phyloP scores from a whole-genome alignment of 2,329 filamentous ascomycete species.

The Lasiodiplodia theobromae region DNA sequence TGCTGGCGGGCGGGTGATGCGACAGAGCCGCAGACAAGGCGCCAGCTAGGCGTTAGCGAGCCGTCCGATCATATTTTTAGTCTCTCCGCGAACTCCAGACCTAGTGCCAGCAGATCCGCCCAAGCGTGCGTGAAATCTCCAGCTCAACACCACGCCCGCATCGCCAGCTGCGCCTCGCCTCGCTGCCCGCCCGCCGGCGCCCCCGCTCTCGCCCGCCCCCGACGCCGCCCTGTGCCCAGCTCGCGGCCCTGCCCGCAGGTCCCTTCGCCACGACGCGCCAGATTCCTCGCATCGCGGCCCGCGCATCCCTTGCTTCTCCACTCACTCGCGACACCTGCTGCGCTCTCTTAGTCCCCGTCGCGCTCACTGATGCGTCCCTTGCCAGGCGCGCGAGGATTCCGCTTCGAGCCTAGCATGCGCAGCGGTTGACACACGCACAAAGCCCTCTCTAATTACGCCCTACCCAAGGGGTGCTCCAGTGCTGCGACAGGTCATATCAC shows the following conservation, averaged over 20 bases:
- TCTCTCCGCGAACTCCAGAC: slow-evolving; percentile 21
- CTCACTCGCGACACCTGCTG: slow-evolving; percentile 38
- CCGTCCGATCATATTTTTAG: slow-evolving; percentile 22
- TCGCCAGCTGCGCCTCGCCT: slow-evolving; percentile 27
- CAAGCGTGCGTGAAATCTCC: slow-evolving; percentile 23
- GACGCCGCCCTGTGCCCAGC: slow-evolving; percentile 17
- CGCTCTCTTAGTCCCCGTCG: slow-evolving; percentile 31
- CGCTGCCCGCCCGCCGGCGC: slow-evolving; percentile 19
- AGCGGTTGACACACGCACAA: slow-evolving; percentile 40
- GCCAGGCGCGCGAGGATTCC: slow-evolving; percentile 47
- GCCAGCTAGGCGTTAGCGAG: slow-evolving; percentile 19
- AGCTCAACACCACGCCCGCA: slow-evolving; percentile 24
- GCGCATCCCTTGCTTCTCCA: slow-evolving; percentile 31
- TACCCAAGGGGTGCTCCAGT: slow-evolving; percentile 39
- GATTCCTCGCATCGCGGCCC: slow-evolving; percentile 30
- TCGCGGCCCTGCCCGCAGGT: slow-evolving; percentile 19
- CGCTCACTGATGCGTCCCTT: slow-evolving; percentile 49
- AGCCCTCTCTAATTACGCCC: slow-evolving; percentile 40
- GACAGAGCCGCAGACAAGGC: slow-evolving; percentile 20
- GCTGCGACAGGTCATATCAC: slow-evolving; percentile 39
- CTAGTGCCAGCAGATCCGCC: slow-evolving; percentile 25
- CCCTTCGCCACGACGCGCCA: slow-evolving; percentile 30
- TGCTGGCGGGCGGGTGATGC: neutral
- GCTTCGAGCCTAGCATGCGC: slow-evolving; percentile 49
- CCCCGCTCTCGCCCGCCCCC: slow-evolving; percentile 19